phyloP scores from a whole-genome alignment of 805 yeast genomes.

The Lipomyces sp. region DNA sequence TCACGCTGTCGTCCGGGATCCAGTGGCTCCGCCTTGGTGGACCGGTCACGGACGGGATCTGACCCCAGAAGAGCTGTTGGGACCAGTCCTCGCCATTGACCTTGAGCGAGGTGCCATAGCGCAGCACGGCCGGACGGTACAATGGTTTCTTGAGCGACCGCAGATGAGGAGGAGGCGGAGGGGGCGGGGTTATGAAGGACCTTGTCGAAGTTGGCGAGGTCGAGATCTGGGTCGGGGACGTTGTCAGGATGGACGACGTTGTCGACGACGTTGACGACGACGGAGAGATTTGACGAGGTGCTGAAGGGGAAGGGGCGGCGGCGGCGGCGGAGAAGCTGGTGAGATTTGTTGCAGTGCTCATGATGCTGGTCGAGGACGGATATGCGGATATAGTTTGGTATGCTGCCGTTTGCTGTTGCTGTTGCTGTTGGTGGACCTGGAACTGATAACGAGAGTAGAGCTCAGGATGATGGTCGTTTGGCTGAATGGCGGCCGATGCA shows the following conservation, averaged over 20 bases:
- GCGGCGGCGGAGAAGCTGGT: not conserved
- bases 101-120: slow-evolving; percentile 49
- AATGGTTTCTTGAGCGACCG: slow-evolving; percentile 83
- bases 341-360: not conserved
- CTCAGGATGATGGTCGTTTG: not conserved
- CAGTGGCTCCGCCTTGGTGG: slow-evolving; percentile 48
- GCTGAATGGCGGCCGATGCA: not conserved
- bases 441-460: not conserved
- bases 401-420: not conserved
- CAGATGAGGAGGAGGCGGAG: slow-evolving; percentile 62
- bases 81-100: slow-evolving; percentile 38
- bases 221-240: slow-evolving; percentile 23
- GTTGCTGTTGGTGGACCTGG: not conserved
- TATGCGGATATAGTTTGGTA: not conserved
- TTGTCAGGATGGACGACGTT: slow-evolving; percentile 22
- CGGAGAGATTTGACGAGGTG: slow-evolving; percentile 23
- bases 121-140: slow-evolving; percentile 87
- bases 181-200: slow-evolving; percentile 32
- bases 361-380: not conserved
- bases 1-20: slow-evolving; percentile 68
- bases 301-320: not conserved
- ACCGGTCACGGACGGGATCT: slow-evolving; percentile 36
- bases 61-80: slow-evolving; percentile 36
- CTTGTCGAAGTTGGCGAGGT: slow-evolving; percentile 33
- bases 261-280: slow-evolving; percentile 30